Conservation (phyloP, 75 land plant species). For the Selaginella tamariscina region DNA sequence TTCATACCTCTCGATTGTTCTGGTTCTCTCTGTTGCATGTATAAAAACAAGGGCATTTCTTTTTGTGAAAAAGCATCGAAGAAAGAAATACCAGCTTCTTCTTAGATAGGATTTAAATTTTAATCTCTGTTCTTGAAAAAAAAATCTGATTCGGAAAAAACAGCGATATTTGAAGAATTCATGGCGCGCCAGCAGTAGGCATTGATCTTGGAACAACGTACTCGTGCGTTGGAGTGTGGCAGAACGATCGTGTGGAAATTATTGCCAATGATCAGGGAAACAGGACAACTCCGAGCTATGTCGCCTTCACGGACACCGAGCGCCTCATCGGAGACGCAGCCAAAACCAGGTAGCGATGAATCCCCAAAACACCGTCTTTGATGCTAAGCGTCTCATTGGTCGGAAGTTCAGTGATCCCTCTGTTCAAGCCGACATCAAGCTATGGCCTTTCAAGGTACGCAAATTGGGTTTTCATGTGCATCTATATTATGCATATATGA, state of each 20-base stretch:
- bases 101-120: too few species aligned
- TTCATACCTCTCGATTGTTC: neutral
- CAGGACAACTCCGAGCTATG: neutral
- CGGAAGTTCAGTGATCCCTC: conserved; percentile 16
- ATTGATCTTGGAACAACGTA: neutral
- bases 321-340: conserved; percentile 10
- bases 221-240: neutral
- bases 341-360: neutral
- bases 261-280: neutral
- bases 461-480: too few species aligned
- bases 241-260: neutral
- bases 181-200: neutral
- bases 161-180: too few species aligned
- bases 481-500: too few species aligned
- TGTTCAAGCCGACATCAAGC: conserved; percentile 24
- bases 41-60: neutral
- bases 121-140: neutral
- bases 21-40: too few species aligned
- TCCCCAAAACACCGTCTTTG: conserved; percentile 11
- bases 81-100: too few species aligned
- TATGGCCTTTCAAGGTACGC: conserved; percentile 27
- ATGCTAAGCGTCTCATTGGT: conserved; percentile 24
- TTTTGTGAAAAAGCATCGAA: neutral
- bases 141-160: too few species aligned
- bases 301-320: conserved; percentile 3